Conservation (phyloP, 164 flowering plant species). For the Houttuynia cordata region DNA sequence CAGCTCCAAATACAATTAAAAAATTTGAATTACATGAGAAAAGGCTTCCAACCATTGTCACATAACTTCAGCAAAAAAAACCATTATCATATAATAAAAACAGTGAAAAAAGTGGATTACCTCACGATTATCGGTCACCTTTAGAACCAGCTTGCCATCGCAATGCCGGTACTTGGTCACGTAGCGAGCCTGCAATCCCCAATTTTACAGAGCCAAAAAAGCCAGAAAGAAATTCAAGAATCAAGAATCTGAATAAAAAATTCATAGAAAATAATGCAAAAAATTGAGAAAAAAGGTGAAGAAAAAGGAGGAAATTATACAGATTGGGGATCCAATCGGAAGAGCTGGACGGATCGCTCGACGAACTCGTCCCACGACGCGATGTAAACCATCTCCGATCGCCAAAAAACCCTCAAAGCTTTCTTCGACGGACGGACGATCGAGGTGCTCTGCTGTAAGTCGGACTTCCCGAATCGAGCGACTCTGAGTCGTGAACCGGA, state of each 20-base stretch:
- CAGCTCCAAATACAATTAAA: too few relatives aligned
- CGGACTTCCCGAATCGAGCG: too few relatives aligned
- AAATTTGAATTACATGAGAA: too few relatives aligned
- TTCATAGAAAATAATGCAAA: too few relatives aligned
- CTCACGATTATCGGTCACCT: constrained; percentile 89
- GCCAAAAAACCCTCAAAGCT: too few relatives aligned
- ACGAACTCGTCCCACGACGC: constrained; percentile 88
- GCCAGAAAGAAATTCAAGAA: background rate
- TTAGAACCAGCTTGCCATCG: constrained; percentile 91
- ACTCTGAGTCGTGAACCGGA: too few relatives aligned
- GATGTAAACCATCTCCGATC: constrained; percentile 63
- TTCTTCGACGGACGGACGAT: too few relatives aligned
- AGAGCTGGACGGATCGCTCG: constrained; percentile 79
- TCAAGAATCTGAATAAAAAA: too few relatives aligned
- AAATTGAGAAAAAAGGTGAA: too few relatives aligned
- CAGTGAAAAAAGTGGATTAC: constrained; percentile 19
- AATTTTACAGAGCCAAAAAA: background rate
- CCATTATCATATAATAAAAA: background rate
- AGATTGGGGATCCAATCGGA: constrained; percentile 76
- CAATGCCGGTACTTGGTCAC: constrained; percentile 77
- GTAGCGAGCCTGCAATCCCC: constrained; percentile 47
- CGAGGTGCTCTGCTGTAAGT: too few relatives aligned
- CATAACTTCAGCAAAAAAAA: too few relatives aligned
- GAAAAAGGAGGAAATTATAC: constrained; percentile 21
- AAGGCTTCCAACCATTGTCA: too few relatives aligned